A percentile compares a stretch with the other conserved stretches of the same genome.
Conservation (phyloP, 352 stramenopile species). For the Phytophthora macrochlamydospora region DNA sequence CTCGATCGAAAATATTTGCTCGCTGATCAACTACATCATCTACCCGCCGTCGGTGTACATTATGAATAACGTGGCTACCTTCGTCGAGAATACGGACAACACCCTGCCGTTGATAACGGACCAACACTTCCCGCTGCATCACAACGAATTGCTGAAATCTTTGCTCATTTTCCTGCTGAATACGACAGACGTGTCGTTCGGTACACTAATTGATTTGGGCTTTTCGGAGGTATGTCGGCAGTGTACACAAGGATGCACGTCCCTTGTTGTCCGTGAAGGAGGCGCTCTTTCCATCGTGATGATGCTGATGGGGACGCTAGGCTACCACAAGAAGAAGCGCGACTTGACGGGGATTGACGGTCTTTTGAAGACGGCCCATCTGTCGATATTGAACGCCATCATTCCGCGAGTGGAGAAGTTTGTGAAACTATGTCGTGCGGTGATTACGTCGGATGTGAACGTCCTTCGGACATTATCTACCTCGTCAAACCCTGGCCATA, state of each 20-base stretch:
- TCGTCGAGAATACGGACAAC: slow-evolving; percentile 86
- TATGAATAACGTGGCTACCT: slow-evolving; percentile 83
- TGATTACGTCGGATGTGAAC: slow-evolving; percentile 62
- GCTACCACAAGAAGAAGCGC: slow-evolving; percentile 85
- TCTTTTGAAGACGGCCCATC: slow-evolving; percentile 55
- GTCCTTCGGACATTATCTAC: slow-evolving; percentile 51
- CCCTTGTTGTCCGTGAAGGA: slow-evolving; percentile 74
- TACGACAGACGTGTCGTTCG: slow-evolving; percentile 72
- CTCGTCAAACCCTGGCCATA: slow-evolving; percentile 39
- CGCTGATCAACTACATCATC: slow-evolving; percentile 86
- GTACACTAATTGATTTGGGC: slow-evolving; percentile 76
- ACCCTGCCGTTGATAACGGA: slow-evolving; percentile 85
- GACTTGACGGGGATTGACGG: slow-evolving; percentile 76
- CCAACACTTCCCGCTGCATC: slow-evolving; percentile 73
- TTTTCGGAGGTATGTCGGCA: slow-evolving; percentile 82
- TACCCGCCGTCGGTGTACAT: slow-evolving; percentile 87
- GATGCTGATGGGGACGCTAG: slow-evolving; percentile 85
- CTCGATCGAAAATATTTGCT: slow-evolving; percentile 89
- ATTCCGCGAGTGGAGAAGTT: slow-evolving; percentile 81
- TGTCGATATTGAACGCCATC: slow-evolving; percentile 51
- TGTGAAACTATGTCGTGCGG: slow-evolving; percentile 69
- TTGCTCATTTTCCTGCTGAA: slow-evolving; percentile 71
- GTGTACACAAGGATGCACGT: slow-evolving; percentile 55
- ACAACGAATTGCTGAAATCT: slow-evolving; percentile 87
- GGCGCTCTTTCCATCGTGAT: slow-evolving; percentile 86